Evolutionary conservation across 1,139 yeast genomes (phyloP).

Genomic region (Zygoascus hellenicus): DNA sequence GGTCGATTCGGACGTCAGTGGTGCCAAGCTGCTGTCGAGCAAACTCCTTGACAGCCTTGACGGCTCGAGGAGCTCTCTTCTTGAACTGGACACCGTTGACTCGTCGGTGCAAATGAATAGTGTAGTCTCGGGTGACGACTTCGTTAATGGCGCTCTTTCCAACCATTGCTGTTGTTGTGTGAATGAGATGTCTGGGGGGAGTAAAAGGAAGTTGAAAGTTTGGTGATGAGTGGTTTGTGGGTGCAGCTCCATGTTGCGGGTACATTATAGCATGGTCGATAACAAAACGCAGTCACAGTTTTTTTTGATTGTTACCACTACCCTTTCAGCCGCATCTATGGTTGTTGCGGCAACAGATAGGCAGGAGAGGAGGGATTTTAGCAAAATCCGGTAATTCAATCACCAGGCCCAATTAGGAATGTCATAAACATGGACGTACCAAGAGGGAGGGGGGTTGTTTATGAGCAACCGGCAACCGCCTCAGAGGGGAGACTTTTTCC

Average conservation of each 20-base stretch:
- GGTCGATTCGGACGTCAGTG: slow-evolving; percentile 97
- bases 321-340: too few species aligned
- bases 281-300: slow-evolving; percentile 8
- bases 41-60: slow-evolving; percentile 98
- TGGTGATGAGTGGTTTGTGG: slow-evolving; percentile 5
- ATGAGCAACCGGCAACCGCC: too few species aligned
- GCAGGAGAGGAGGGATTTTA: too few species aligned
- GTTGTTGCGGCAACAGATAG: too few species aligned
- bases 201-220: slow-evolving; percentile 5
- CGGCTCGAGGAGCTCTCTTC: slow-evolving; percentile 99
- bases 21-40: slow-evolving; percentile 99
- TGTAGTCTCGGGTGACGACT: slow-evolving; percentile 99
- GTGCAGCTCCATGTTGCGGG: slow-evolving; percentile 1
- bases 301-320: too few species aligned
- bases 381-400: too few species aligned
- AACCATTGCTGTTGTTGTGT: slow-evolving; percentile 31
- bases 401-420: too few species aligned
- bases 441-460: too few species aligned
- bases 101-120: slow-evolving; percentile 99
- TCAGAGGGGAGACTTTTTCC: too few species aligned
- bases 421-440: too few species aligned
- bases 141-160: slow-evolving; percentile 87
- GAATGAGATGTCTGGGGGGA: slow-evolving; percentile 1
- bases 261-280: slow-evolving; percentile 1
- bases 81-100: slow-evolving; percentile 98